These are phyloP conservation scores for Nyssa sinensis DNA, from an alignment of 148 eudicot genomes.

Conservation along the genomic window DNA sequence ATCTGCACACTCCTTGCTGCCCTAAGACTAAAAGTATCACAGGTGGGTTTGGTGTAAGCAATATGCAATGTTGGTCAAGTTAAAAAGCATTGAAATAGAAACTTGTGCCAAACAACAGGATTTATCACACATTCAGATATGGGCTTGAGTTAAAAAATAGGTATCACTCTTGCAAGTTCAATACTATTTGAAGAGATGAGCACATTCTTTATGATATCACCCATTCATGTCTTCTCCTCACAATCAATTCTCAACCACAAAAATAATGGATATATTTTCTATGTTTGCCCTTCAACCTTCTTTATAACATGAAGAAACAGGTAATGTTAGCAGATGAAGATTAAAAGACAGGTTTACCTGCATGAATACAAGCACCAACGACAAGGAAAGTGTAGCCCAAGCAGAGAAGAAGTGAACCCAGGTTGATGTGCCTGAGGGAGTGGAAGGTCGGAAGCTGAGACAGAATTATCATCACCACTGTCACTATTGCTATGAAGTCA, in stretches of 20 bases:
- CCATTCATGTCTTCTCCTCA: not conserved
- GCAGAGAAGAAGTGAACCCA: constrained; percentile 75
- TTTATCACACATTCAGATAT: no score
- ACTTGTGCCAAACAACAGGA: no score
- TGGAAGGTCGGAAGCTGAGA: constrained; percentile 90
- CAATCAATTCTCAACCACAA: not conserved
- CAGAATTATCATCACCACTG: constrained; percentile 72
- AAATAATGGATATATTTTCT: not conserved
- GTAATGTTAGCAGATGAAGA: not conserved
- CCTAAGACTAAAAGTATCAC: no score
- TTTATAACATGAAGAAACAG: not conserved
- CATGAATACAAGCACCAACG: constrained; percentile 71
- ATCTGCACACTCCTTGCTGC: no score
- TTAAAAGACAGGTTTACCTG: constrained; percentile 41
- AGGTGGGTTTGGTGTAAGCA: no score
- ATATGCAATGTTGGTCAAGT: no score
- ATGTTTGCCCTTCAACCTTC: not conserved
- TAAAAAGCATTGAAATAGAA: no score
- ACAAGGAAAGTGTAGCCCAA: constrained; percentile 81
- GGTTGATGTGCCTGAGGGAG: constrained; percentile 86
- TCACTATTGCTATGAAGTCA: constrained; percentile 88
- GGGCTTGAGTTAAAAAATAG: no score
- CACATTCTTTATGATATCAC: no score
- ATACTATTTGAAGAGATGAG: no score
- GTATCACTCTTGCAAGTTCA: no score